Evolutionary conservation across 1,139 yeast genomes (phyloP).

Genomic region (Taiozyma sp.): DNA sequence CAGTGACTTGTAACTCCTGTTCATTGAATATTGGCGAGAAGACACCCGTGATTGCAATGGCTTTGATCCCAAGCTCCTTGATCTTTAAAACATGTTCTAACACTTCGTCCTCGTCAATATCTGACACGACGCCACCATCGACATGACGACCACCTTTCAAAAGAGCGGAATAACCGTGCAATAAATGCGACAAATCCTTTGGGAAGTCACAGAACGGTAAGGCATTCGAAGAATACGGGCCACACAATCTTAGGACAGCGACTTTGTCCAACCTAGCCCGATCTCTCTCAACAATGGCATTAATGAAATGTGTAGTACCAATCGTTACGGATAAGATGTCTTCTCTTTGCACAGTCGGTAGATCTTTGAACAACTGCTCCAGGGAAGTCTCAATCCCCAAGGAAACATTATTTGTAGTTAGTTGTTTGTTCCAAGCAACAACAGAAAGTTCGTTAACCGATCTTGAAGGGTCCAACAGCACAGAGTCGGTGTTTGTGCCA

Average conservation of each 20-base stretch:
- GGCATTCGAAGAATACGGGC: conserved; percentile 32
- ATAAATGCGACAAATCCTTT: conserved; percentile 27
- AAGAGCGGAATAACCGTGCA: conserved; percentile 31
- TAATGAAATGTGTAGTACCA: conserved; percentile 43
- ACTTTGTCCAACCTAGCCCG: conserved; percentile 33
- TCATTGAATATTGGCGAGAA: conserved; percentile 33
- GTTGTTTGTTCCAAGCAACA: conserved; percentile 36
- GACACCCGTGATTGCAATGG: conserved; percentile 35
- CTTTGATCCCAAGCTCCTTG: conserved; percentile 26
- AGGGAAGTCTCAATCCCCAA: conserved; percentile 37
- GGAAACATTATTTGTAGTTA: conserved; percentile 40
- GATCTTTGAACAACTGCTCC: conserved; percentile 24
- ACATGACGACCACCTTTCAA: conserved; percentile 37
- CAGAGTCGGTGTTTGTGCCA: conserved; percentile 46
- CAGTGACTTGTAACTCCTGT: conserved; percentile 32
- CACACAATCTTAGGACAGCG: conserved; percentile 36
- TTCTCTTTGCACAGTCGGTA: conserved; percentile 13
- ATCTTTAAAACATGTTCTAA: conserved; percentile 28
- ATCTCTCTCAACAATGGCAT: conserved; percentile 41
- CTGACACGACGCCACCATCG: conserved; percentile 33
- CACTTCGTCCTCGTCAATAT: conserved; percentile 30
- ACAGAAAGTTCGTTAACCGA: conserved; percentile 29
- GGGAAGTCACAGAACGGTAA: conserved; percentile 41
- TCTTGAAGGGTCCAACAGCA: conserved; percentile 33
- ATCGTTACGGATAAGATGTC: conserved; percentile 36